Conservation (phyloP, 768 basidiomycete species). For the Tulasnella sp. region DNA sequence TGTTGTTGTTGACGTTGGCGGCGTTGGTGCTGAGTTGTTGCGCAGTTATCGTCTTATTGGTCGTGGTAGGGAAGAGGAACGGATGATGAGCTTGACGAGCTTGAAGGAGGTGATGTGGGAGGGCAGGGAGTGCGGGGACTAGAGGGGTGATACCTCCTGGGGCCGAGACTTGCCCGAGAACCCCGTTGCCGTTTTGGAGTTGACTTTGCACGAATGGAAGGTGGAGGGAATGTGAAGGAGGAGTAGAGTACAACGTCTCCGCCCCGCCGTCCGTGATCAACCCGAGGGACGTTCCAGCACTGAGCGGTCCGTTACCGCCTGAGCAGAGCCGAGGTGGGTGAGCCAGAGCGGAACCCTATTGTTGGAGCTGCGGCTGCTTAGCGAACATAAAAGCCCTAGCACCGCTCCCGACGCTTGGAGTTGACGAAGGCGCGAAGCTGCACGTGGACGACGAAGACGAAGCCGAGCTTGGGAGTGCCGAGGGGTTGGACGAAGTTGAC, state of each 20-base stretch:
- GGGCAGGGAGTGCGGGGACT: not conserved
- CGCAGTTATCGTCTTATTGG: too few relatives aligned
- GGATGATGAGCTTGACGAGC: not conserved
- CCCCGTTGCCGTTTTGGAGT: not conserved
- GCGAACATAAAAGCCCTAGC: not conserved
- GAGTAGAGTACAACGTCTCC: not conserved
- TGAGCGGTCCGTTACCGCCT: not conserved
- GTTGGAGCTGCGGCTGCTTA: not conserved
- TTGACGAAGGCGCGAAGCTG: slow-evolving; percentile 33
- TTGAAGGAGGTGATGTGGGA: not conserved
- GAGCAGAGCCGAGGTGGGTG: too few relatives aligned
- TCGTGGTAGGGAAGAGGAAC: too few relatives aligned
- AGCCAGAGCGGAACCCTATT: not conserved
- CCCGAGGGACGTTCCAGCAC: not conserved
- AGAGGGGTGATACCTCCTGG: not conserved
- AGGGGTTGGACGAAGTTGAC: slow-evolving; percentile 29
- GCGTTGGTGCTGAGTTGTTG: too few relatives aligned
- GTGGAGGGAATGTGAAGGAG: not conserved
- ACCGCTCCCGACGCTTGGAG: slow-evolving; percentile 7
- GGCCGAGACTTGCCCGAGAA: not conserved
- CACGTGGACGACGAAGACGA: slow-evolving; percentile 33
- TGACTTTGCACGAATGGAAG: not conserved
- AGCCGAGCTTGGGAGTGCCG: slow-evolving; percentile 12
- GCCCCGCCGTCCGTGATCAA: not conserved
- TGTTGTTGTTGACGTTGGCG: too few relatives aligned